Base-by-base conservation (phyloP, 768 basidiomycete genomes). In the Termitomyces sp. region DNA sequence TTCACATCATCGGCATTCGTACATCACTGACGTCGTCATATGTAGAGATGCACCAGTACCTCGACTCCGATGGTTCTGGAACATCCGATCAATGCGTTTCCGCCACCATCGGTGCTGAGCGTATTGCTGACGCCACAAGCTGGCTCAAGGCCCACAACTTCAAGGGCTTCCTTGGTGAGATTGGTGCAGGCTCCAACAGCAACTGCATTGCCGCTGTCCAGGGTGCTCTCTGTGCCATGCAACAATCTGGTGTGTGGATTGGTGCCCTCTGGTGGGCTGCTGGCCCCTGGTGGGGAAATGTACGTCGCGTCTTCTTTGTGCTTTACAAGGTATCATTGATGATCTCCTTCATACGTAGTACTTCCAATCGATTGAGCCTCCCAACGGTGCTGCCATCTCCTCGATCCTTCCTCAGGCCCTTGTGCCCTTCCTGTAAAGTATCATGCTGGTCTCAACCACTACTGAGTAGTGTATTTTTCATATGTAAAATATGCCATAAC, bases 1-100 rank as follows among this genome's bases (percentile, higher is more conserved):
- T 31, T n/a, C 20, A 29, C 22, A 43, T 18, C n/a, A 45, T 23
- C 39, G 33, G 32, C 49, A 49, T 40, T 5, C 33, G 15, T 54
- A 12, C 18, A 41, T 18, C 25, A 5, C 18, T 13, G 12, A 45
- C 20, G 23, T 43, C 10, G 46, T 15, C 13, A 1, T 25, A 45
- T 50, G n/a, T 62, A 80, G 82, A 86, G 64, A 85, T 85, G 81
- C 84, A 86, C 66, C 83, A 86, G 65, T 86, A 86, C 72, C 83
- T 86, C 60, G 84, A 85, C 67, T 78, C 76, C 33, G 84, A 86
- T 62, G 77, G 81, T 58, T 84, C 82, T 18, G 82, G 82, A 48
- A 84, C 83, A 7, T 74, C 66, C 44, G 63, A 63, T 1, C 75
- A 68, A 23, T 86, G 85, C 63, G 83, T 85, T 35, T 82, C 78